Base-by-base conservation (phyloP, 106 monocot genomes). In the Apostasia ramifera region DNA sequence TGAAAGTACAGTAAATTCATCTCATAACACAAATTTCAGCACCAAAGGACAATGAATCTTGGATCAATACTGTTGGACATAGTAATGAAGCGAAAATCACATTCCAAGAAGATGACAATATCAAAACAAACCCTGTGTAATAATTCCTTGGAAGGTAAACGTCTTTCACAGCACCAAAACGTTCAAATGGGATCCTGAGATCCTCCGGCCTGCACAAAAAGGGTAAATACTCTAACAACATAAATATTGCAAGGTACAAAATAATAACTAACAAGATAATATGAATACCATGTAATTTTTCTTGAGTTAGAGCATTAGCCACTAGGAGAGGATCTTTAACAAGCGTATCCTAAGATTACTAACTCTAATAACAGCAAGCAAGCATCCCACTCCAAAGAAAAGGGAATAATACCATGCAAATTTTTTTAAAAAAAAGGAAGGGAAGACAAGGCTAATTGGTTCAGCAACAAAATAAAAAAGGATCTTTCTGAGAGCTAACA, bases 71-170 rank as follows among this genome's bases (percentile, higher is more conserved):
- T 26, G 26, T 26, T 26, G 0, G 26, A 26, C 26, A 26, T 26
- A 26, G 26, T 26, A 26, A 26, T 26, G 0, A 26, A 26, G 26
- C 26, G 26, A 26, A 26, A 26, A 26, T 26, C 26, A 26, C 26
- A 26, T 26, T 26, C 26, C 26, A 26, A 26, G 26, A 26, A 26
- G 26, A 26, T 26, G 26, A 26, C 26, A 54, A 62, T 39, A 58
- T 58, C 8, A 74, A 10, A 73, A 57, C 55, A 51, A 80, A 91
- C 91, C 91, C 88, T 40, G 94, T 86, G 70, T 90, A 88, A 75
- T 87, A 95, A 71, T 95, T 90, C 75, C 76, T 91, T n/a, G 94
- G 94, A 71, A 95, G 79, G 67, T 95, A 95, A 3, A 95, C 88
- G 86, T 95, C 94, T 74, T 83, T 95, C 61, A 95, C 75, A 46